Conservation (phyloP, 139 green algal species). For the Micractinium sp. region DNA sequence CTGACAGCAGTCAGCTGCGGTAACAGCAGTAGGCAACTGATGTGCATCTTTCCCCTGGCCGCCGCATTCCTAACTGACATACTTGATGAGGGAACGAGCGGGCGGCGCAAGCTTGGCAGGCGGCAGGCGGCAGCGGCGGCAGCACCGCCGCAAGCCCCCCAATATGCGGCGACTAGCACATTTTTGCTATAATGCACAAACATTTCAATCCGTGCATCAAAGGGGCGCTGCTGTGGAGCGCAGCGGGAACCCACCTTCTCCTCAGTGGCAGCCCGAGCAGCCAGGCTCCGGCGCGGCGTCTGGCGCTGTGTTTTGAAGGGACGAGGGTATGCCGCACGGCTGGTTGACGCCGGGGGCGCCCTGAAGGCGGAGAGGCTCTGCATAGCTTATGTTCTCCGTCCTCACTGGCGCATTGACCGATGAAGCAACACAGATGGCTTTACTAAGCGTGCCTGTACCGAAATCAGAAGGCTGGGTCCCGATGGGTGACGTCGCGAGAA, state of each 20-base stretch:
- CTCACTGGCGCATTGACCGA: conserved; percentile 7
- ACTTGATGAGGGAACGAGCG: too few species aligned
- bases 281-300: not conserved
- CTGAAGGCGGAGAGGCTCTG: not conserved
- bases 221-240: not conserved
- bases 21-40: too few species aligned
- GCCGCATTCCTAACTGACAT: too few species aligned
- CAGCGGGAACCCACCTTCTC: conserved; percentile 20
- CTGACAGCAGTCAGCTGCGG: too few species aligned
- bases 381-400: not conserved
- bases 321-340: not conserved
- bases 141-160: not conserved
- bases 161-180: not conserved
- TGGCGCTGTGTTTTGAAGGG: not conserved
- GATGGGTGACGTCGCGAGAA: too few species aligned
- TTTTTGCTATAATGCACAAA: not conserved
- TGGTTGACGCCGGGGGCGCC: not conserved
- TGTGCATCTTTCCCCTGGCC: too few species aligned
- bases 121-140: not conserved
- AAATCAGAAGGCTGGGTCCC: too few species aligned
- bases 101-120: too few species aligned
- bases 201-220: too few species aligned
- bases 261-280: not conserved
- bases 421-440: not conserved
- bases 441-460: not conserved